Evolutionary conservation across 2,329 filamentous ascomycete species (phyloP).

Genomic region (Stagonosporopsis vannaccii): DNA sequence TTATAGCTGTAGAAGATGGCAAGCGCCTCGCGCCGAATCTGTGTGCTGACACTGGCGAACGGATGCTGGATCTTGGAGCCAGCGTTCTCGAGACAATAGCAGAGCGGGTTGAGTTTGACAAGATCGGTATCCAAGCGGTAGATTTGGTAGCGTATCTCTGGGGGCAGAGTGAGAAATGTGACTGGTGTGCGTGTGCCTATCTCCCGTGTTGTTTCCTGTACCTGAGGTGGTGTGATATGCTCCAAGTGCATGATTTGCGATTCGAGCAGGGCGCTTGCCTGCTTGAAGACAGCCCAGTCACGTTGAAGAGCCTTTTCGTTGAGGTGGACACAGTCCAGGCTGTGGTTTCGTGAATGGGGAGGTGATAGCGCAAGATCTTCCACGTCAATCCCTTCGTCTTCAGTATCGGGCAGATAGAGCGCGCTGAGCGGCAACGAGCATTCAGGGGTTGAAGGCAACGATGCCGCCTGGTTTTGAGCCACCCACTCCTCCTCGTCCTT

Average conservation of each 20-base stretch:
- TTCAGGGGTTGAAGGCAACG: conserved; percentile 32
- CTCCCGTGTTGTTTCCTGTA: background rate
- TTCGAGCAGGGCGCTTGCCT: conserved; percentile 16
- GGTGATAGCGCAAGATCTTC: conserved; percentile 42
- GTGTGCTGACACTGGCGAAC: conserved; percentile 45
- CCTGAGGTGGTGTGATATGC: conserved; percentile 7
- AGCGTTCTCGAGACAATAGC: conserved; percentile 52
- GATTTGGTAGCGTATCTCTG: conserved; percentile 48
- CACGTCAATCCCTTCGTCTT: conserved; percentile 35
- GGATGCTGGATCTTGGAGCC: conserved; percentile 48
- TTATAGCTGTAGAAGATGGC: conserved; percentile 52
- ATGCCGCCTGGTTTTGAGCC: conserved; percentile 27
- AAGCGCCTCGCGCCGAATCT: conserved; percentile 47
- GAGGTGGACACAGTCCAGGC: conserved; percentile 25
- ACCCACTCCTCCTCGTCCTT: conserved; percentile 28
- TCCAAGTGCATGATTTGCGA: conserved; percentile 22
- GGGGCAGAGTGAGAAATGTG: conserved; percentile 46
- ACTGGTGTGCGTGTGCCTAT: conserved; percentile 17
- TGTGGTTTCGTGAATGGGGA: conserved; percentile 31
- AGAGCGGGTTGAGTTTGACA: conserved; percentile 45
- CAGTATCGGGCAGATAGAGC: conserved; percentile 32
- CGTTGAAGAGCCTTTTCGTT: conserved; percentile 27
- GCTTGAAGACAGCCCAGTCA: conserved; percentile 31
- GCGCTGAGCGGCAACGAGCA: conserved; percentile 26
- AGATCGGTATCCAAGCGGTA: conserved; percentile 48